Evolutionary conservation across 2,329 filamentous ascomycete genomes (phyloP).

Genomic region (Neoascochyta sp.): DNA sequence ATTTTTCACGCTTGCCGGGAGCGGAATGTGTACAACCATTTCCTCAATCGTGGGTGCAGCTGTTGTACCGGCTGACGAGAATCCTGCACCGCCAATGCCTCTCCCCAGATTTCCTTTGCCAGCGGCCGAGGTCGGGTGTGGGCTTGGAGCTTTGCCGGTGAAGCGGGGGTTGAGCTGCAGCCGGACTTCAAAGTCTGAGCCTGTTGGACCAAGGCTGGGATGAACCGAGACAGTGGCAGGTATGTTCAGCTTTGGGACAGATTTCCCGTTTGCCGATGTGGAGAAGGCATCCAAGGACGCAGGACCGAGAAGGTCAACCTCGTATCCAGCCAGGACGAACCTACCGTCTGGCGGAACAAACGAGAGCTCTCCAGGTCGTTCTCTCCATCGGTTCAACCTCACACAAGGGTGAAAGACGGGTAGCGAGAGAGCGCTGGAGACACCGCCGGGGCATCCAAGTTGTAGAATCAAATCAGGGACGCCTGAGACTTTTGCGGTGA

Average conservation of each 20-base stretch:
- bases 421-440: slow-evolving; percentile 72
- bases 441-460: slow-evolving; percentile 68
- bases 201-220: slow-evolving; percentile 69
- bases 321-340: slow-evolving; percentile 90
- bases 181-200: slow-evolving; percentile 85
- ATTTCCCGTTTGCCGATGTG: slow-evolving; percentile 18
- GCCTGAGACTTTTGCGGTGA: slow-evolving; percentile 91
- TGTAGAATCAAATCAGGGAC: slow-evolving; percentile 84
- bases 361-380: slow-evolving; percentile 84
- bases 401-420: slow-evolving; percentile 98
- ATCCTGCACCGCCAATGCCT: slow-evolving; percentile 22
- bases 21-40: slow-evolving; percentile 70
- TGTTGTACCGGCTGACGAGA: slow-evolving; percentile 34
- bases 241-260: slow-evolving; percentile 62
- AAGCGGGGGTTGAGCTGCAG: slow-evolving; percentile 61
- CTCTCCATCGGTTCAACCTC: slow-evolving; percentile 81
- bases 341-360: slow-evolving; percentile 93
- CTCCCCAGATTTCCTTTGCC: slow-evolving; percentile 16
- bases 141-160: slow-evolving; percentile 35
- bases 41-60: slow-evolving; percentile 61
- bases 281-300: slow-evolving; percentile 45
- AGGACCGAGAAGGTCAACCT: slow-evolving; percentile 81
- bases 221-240: slow-evolving; percentile 79
- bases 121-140: slow-evolving; percentile 36
- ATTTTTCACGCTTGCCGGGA: slow-evolving; percentile 76